Conservation (phyloP, 257 asterid genomes). For the Verbena officinalis region DNA sequence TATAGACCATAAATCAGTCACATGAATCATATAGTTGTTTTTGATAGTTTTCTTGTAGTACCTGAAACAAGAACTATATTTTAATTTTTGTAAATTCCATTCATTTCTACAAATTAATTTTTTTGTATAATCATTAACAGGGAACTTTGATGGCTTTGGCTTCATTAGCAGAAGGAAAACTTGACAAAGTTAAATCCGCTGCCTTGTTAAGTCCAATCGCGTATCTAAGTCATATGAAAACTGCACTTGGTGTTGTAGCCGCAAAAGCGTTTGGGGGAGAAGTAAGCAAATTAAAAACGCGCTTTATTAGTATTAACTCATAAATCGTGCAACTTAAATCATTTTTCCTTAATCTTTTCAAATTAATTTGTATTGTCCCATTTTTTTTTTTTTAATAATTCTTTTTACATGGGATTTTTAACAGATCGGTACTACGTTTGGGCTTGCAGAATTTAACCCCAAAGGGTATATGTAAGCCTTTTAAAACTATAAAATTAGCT, state of each 20-base stretch:
- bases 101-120: too few species aligned
- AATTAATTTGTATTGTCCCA: neutral
- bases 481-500: neutral
- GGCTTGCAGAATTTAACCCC: constrained; percentile 61
- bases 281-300: constrained; percentile 31
- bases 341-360: too few species aligned
- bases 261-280: constrained; percentile 63
- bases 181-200: constrained; percentile 65
- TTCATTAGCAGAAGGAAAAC: constrained; percentile 51
- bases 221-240: constrained; percentile 54
- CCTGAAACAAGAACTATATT: too few species aligned
- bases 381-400: neutral
- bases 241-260: constrained; percentile 44
- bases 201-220: constrained; percentile 73
- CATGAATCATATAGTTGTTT: too few species aligned
- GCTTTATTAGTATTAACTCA: neutral
- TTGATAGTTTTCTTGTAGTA: too few species aligned
- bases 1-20: too few species aligned
- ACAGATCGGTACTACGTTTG: constrained; percentile 48
- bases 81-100: too few species aligned
- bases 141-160: constrained; percentile 75
- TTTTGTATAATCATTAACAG: constrained; percentile 28
- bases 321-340: neutral
- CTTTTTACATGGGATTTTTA: neutral
- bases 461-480: constrained; percentile 36